These are phyloP conservation scores for Nakaseomyces sp. DNA, from an alignment of 1,139 yeast species.

Conservation along the genomic window DNA sequence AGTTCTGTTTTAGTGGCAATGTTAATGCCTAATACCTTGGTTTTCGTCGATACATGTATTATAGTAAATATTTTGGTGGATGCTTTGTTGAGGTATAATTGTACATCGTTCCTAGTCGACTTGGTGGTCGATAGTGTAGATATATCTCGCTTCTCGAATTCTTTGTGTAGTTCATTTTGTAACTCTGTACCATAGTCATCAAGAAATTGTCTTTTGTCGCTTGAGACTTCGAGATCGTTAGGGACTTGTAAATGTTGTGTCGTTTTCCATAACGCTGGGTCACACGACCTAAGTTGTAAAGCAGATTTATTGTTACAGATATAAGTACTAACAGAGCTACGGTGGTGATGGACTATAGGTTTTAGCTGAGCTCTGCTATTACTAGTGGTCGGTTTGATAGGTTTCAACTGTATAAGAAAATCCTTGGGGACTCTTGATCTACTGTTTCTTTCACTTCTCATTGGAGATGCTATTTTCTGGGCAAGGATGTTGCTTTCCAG, in stretches of 20 bases:
- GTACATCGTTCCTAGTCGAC: not conserved
- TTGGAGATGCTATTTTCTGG: slow-evolving; percentile 23
- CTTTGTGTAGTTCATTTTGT: not conserved
- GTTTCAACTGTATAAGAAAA: slow-evolving; percentile 20
- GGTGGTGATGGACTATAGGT: not conserved
- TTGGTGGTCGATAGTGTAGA: not conserved
- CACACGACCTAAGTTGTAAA: not conserved
- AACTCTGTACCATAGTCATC: not conserved
- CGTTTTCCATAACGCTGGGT: not conserved
- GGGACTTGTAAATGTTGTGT: not conserved
- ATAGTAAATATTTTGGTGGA: not conserved
- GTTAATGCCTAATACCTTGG: not conserved
- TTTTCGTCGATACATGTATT: not conserved
- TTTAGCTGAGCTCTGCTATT: not conserved
- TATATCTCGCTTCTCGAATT: not conserved
- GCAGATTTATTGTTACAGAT: not conserved
- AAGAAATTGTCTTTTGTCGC: not conserved
- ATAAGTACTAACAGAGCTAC: not conserved
- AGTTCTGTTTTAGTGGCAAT: not conserved
- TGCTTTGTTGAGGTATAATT: not conserved
- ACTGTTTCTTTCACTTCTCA: slow-evolving; percentile 22
- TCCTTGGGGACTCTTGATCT: slow-evolving; percentile 20
- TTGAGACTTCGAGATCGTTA: not conserved
- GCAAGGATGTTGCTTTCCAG: slow-evolving; percentile 24
- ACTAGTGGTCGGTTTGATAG: not conserved